These are phyloP conservation scores for Selenicereus undatus DNA, from an alignment of 148 eudicot species.

Conservation along the genomic window DNA sequence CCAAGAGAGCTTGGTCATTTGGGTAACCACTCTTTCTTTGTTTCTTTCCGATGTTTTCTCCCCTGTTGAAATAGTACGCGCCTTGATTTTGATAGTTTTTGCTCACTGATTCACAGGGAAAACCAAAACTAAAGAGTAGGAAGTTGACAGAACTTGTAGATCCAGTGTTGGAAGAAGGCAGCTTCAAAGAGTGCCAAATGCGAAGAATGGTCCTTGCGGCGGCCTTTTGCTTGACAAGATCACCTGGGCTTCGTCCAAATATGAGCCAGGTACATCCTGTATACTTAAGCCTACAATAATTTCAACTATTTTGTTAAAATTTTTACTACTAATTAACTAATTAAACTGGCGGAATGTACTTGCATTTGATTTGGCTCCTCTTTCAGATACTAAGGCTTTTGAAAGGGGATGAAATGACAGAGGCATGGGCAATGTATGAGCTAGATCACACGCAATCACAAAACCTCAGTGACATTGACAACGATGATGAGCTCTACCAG, in stretches of 20 bases:
- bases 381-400: constrained; percentile 56
- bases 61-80: not conserved
- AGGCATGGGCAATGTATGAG: constrained; percentile 37
- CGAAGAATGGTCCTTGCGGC: constrained; percentile 80
- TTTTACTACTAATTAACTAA: no score
- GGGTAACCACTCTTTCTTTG: constrained; percentile 48
- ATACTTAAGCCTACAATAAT: not conserved
- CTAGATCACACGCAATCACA: constrained; percentile 28
- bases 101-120: constrained; percentile 50
- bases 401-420: constrained; percentile 49
- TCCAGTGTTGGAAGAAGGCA: constrained; percentile 38
- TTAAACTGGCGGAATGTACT: no score
- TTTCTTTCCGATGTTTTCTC: not conserved
- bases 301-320: not conserved
- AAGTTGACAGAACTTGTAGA: constrained; percentile 58
- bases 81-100: not conserved
- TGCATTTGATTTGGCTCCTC: not conserved
- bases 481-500: constrained; percentile 80
- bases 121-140: constrained; percentile 62
- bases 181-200: constrained; percentile 48
- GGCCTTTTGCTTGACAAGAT: constrained; percentile 67
- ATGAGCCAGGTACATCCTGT: constrained; percentile 60
- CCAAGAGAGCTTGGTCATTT: constrained; percentile 89
- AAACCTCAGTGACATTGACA: constrained; percentile 59
- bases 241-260: constrained; percentile 84